Conservation (phyloP, 148 eudicot genomes). For the Nepenthes mirabilis region DNA sequence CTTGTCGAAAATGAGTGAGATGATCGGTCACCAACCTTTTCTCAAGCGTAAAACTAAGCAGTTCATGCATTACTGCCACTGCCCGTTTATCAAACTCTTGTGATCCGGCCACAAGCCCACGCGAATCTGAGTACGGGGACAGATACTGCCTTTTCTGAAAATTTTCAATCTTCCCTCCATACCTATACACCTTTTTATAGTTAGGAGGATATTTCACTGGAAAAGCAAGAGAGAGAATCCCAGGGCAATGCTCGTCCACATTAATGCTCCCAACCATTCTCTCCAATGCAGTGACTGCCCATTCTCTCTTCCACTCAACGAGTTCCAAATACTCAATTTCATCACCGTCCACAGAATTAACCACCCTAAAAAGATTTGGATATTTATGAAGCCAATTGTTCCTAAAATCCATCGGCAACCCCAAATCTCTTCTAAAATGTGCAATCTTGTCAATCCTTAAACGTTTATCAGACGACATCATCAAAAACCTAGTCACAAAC, state of each 20-base stretch:
- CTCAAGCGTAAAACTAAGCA: conserved; percentile 84
- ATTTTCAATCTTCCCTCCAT: conserved; percentile 46
- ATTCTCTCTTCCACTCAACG: conserved; percentile 59
- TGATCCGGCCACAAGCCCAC: conserved; percentile 55
- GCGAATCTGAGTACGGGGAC: conserved; percentile 86
- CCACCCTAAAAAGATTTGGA: conserved; percentile 55
- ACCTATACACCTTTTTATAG: conserved; percentile 56
- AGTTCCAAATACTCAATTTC: conserved; percentile 69
- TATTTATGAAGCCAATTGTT: conserved; percentile 53
- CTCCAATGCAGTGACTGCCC: conserved; percentile 87
- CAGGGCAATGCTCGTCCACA: conserved; percentile 27
- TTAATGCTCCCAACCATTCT: conserved; percentile 24
- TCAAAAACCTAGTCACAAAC: conserved; percentile 61
- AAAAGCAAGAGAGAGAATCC: conserved; percentile 54
- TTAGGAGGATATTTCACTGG: conserved; percentile 64
- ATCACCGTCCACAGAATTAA: conserved; percentile 34
- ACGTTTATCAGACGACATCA: conserved; percentile 74
- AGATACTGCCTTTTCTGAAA: conserved; percentile 70
- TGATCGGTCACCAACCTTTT: conserved; percentile 87
- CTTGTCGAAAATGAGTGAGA: conserved; percentile 77
- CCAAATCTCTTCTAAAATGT: conserved; percentile 83
- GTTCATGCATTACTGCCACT: conserved; percentile 82
- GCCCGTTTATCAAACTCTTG: conserved; percentile 83
- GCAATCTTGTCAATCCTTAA: conserved; percentile 61
- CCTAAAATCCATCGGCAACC: conserved; percentile 74